Evolutionary conservation across 371 early-diverging fungal genomes (phyloP).

Genomic region (Thermomucor indicae-seudaticae): DNA sequence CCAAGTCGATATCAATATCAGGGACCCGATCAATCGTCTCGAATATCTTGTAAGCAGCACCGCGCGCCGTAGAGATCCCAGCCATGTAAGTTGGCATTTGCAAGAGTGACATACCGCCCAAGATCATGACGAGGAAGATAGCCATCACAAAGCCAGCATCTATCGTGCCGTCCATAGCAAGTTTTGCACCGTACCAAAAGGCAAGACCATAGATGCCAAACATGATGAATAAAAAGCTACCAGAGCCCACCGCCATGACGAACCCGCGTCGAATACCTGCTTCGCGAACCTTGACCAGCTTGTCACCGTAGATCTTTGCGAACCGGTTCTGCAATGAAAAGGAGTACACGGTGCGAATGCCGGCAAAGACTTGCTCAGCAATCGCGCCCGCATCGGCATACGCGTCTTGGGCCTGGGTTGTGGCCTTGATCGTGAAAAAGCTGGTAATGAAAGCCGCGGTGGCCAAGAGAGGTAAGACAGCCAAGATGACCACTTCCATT

Average conservation of each 20-base stretch:
- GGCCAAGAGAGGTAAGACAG: constrained; percentile 48
- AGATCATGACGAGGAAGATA: constrained; percentile 63
- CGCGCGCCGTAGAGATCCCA: constrained; percentile 51
- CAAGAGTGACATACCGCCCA: constrained; percentile 37
- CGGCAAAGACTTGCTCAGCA: constrained; percentile 77
- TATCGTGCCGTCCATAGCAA: constrained; percentile 26
- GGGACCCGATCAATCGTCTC: constrained; percentile 68
- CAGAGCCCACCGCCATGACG: constrained; percentile 43
- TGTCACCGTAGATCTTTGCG: constrained; percentile 44
- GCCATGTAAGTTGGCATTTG: constrained; percentile 48
- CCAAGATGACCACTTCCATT: constrained; percentile 69
- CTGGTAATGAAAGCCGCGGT: constrained; percentile 45
- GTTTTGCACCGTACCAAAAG: constrained; percentile 65
- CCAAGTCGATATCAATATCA: constrained; percentile 44
- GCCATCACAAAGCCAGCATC: constrained; percentile 40
- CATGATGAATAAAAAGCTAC: constrained; percentile 51
- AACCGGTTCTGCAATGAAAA: constrained; percentile 71
- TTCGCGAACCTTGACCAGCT: constrained; percentile 41
- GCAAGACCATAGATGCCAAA: constrained; percentile 59
- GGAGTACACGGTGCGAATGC: constrained; percentile 76
- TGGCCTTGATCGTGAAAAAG: constrained; percentile 36
- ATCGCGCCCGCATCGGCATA: constrained; percentile 78
- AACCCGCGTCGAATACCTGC: constrained; percentile 41
- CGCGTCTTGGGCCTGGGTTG: constrained; percentile 32
- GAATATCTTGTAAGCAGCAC: constrained; percentile 63